These are phyloP conservation scores for Cephalotrichum gorgonifer DNA, from an alignment of 2,329 filamentous ascomycete species.

Conservation along the genomic window DNA sequence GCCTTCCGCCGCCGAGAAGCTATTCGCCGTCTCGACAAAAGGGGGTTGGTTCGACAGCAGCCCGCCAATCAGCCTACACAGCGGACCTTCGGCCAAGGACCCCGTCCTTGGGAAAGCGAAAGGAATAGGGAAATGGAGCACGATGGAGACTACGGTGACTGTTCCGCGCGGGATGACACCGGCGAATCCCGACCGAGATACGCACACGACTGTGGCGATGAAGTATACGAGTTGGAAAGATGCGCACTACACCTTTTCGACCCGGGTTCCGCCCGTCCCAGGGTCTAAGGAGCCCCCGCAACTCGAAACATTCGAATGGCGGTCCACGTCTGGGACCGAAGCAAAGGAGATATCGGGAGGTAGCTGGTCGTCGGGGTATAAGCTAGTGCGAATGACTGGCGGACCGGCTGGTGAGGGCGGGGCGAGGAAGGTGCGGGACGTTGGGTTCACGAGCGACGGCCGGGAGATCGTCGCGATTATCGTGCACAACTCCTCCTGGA, in stretches of 20 bases:
- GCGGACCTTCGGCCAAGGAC: not conserved
- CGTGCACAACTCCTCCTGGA: conserved; percentile 4
- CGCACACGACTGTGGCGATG: not conserved
- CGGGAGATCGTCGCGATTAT: conserved; percentile 10
- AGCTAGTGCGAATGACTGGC: conserved; percentile 7
- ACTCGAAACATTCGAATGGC: too few species aligned
- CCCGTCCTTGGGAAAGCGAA: not conserved
- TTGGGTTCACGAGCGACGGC: conserved; percentile 9
- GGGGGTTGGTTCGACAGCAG: not conserved
- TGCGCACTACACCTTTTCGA: not conserved
- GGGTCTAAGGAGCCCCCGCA: too few species aligned
- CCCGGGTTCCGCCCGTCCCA: not conserved
- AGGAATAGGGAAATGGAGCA: not conserved
- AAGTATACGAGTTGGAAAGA: not conserved
- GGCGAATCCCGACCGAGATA: not conserved
- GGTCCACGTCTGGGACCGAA: too few species aligned
- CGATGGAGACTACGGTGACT: not conserved
- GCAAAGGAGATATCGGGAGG: too few species aligned
- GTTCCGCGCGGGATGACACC: not conserved
- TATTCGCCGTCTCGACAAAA: not conserved
- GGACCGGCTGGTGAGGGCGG: not conserved
- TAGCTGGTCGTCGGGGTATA: conserved; percentile 6
- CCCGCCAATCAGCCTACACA: not conserved
- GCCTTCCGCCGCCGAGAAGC: not conserved
- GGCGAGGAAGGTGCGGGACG: not conserved